Evolutionary conservation across 2,329 filamentous ascomycete species (phyloP).

Genomic region (Calonectria crousiana): DNA sequence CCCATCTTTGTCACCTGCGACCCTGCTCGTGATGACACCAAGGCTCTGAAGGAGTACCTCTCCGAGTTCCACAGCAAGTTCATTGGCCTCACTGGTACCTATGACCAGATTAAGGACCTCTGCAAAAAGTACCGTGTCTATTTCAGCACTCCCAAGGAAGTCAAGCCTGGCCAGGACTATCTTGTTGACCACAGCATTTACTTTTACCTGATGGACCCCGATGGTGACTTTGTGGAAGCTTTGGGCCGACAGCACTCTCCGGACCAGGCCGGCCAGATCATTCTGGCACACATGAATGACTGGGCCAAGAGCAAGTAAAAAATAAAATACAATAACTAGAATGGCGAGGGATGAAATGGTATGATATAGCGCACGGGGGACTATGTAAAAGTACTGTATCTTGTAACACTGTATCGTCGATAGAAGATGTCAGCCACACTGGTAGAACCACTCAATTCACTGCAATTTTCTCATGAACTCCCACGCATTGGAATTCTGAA

Average conservation of each 20-base stretch:
- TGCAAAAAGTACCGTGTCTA: conserved; percentile 98
- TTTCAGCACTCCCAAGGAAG: conserved; percentile 90
- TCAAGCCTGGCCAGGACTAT: conserved; percentile 95
- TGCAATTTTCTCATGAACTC: conserved; percentile 29
- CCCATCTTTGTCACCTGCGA: conserved; percentile 97
- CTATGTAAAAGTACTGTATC: conserved; percentile 42
- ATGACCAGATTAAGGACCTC: conserved; percentile 91
- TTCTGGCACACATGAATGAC: conserved; percentile 84
- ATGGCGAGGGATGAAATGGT: conserved; percentile 18
- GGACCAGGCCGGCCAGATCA: conserved; percentile 85
- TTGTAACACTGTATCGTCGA: conserved; percentile 41
- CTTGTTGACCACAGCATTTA: conserved; percentile 99
- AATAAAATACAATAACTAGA: not conserved
- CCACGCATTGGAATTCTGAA: not conserved
- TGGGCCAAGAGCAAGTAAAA: conserved; percentile 49
- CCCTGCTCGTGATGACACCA: conserved; percentile 88
- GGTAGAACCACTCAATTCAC: conserved; percentile 46
- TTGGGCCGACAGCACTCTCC: conserved; percentile 95
- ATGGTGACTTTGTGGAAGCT: conserved; percentile 98
- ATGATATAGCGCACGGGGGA: conserved; percentile 34
- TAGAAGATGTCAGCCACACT: conserved; percentile 36
- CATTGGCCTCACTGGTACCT: conserved; percentile 90
- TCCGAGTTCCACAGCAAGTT: conserved; percentile 90
- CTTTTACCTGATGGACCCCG: conserved; percentile 99
- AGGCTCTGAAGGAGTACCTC: conserved; percentile 87